These are phyloP conservation scores for Coemansia sp. DNA, from an alignment of 192 early-diverging fungal species.

Conservation along the genomic window DNA sequence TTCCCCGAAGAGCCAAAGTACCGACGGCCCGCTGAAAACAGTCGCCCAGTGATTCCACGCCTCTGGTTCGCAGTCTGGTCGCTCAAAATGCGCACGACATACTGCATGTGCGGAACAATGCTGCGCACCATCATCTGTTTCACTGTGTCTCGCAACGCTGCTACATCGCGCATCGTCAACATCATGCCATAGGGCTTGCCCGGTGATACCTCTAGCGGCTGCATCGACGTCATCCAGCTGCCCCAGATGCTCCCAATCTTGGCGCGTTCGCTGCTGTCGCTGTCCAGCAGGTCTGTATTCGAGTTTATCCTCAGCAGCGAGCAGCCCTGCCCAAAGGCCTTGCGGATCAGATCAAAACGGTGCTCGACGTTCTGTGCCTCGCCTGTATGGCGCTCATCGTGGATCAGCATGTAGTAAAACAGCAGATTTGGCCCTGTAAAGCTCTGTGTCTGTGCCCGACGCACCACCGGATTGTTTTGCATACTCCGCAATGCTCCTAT, in stretches of 20 bases:
- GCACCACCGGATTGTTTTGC: conserved; percentile 51
- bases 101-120: conserved; percentile 86
- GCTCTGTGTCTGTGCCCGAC: conserved; percentile 60
- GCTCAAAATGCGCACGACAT: conserved; percentile 81
- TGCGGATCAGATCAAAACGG: conserved; percentile 43
- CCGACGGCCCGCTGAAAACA: conserved; percentile 78
- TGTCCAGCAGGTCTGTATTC: conserved; percentile 17
- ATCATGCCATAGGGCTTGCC: conserved; percentile 15
- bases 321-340: conserved; percentile 42
- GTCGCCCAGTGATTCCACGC: conserved; percentile 82
- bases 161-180: conserved; percentile 50
- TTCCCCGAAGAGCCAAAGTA: conserved; percentile 68
- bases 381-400: conserved; percentile 61
- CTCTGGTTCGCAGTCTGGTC: conserved; percentile 87
- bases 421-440: conserved; percentile 77
- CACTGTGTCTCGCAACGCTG: conserved; percentile 42
- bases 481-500: conserved; percentile 62
- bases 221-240: conserved; percentile 12
- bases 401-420: conserved; percentile 80
- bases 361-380: conserved; percentile 37
- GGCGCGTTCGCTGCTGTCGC: conserved; percentile 12
- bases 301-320: conserved; percentile 42
- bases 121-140: conserved; percentile 67
- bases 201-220: conserved; percentile 5
- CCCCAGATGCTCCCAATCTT: conserved; percentile 41